phyloP scores from a whole-genome alignment of 768 basidiomycete genomes.

The Mrakia blollopis region DNA sequence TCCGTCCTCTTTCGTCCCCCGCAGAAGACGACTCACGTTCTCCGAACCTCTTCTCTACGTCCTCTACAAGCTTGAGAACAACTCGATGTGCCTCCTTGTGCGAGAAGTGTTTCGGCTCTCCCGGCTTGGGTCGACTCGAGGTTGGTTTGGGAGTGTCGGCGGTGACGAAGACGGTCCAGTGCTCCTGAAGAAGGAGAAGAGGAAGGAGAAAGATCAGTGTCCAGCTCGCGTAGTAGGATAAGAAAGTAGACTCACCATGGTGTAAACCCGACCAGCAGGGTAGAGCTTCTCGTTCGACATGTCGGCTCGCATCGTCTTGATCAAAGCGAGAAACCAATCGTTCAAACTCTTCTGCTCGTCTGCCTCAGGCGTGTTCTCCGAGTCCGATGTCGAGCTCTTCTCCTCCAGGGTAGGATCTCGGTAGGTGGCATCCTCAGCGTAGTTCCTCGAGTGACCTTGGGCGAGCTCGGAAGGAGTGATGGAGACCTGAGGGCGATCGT shows the following conservation, averaged over 20 bases:
- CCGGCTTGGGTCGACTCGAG: conserved; percentile 14
- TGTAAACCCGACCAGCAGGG: conserved; percentile 42
- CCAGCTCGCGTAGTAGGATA: not conserved
- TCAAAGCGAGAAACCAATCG: conserved; percentile 41
- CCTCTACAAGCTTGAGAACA: conserved; percentile 35
- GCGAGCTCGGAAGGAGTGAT: conserved; percentile 34
- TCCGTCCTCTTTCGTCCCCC: not conserved
- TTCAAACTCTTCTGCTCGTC: conserved; percentile 38
- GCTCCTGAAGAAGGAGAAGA: conserved; percentile 31
- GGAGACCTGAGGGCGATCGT: conserved; percentile 27
- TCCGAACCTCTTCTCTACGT: conserved; percentile 37
- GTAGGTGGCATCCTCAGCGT: conserved; percentile 36
- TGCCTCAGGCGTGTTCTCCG: not conserved
- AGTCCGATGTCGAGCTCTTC: not conserved
- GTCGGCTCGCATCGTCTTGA: conserved; percentile 45
- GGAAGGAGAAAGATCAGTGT: not conserved
- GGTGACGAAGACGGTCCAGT: conserved; percentile 38
- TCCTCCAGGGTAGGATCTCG: conserved; percentile 34
- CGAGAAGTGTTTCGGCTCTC: conserved; percentile 26
- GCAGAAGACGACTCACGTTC: conserved; percentile 16
- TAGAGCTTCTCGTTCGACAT: conserved; percentile 46
- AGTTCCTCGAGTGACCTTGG: conserved; percentile 35
- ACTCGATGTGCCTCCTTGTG: conserved; percentile 35
- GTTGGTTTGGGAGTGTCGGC: not conserved
- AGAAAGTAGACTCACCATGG: conserved; percentile 36